Base-by-base conservation (phyloP, 106 monocot genomes). In the Dendrobium catenatum region DNA sequence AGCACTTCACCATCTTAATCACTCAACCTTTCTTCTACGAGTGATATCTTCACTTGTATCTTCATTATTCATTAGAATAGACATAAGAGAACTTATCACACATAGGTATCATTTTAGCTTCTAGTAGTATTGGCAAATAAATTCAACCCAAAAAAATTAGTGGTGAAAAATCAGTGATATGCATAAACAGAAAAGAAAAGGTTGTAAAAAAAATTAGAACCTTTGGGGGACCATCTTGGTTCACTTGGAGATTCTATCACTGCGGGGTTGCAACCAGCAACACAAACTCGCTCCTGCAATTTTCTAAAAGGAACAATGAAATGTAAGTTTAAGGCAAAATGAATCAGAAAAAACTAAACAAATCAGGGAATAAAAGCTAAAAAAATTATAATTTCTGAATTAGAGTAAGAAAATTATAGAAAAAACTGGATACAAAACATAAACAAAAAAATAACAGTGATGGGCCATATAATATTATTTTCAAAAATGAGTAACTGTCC, bases 141-240 rank as follows among this genome's bases (percentile, higher is more conserved):
- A 31, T 70, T 70, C 33, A 70, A 37, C 0, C 33, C 29, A 43
- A 42, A 74, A 44, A 4, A 74, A 74, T 8, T 22, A 44, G 8
- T 5, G 20, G 43, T 44, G 74, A 43, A 0, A 74, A 70, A 18
- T 13, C 1, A 44, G 74, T 16, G 40, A 4, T 72, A 40, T 33
- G 72, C 72, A 37, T 37, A 42, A 74, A 19, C 0, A 74, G 20
- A 27, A 43, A 9, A n/a, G 0, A 74, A 20, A 20, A 44, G 20
- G 55, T 73, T 20, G 19, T 26, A 29, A 55, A 74, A 42, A 74
- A 68, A 51, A 51, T 78, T 37, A 42, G 43, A 56, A 97, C 97
- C 97, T 83, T 86, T 79, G 0, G 97, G 68, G 66, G 97, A 88
- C 97, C 97, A 97, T 86, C 89, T 97, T 22, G 97, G 94, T 82